Evolutionary conservation across 805 yeast species (phyloP).

Genomic region (Candida sanyiensis): DNA sequence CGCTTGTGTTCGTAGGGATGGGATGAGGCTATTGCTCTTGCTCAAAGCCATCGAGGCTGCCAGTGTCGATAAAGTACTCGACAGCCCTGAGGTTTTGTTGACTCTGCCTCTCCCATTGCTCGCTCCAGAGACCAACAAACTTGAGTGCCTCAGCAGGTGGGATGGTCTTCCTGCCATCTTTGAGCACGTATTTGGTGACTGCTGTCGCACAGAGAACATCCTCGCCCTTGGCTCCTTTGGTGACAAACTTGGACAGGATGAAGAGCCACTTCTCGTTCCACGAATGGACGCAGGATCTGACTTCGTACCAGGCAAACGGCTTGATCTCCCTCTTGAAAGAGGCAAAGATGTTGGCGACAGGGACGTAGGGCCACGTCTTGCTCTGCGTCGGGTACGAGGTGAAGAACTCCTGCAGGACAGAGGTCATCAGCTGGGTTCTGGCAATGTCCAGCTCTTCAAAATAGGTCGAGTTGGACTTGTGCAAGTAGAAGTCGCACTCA

Average conservation of each 20-base stretch:
- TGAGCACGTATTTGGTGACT: slow-evolving; percentile 76
- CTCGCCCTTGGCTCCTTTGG: slow-evolving; percentile 23
- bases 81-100: slow-evolving; percentile 36
- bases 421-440: slow-evolving; percentile 56
- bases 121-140: slow-evolving; percentile 50
- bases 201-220: slow-evolving; percentile 46
- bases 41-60: slow-evolving; percentile 29
- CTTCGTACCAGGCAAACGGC: slow-evolving; percentile 53
- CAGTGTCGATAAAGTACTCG: slow-evolving; percentile 32
- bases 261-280: slow-evolving; percentile 91
- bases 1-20: neutral
- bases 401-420: slow-evolving; percentile 53
- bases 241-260: slow-evolving; percentile 55
- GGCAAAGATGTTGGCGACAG: slow-evolving; percentile 69
- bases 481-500: slow-evolving; percentile 83
- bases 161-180: slow-evolving; percentile 71
- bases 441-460: slow-evolving; percentile 76
- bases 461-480: slow-evolving; percentile 84
- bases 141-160: slow-evolving; percentile 55
- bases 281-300: slow-evolving; percentile 57
- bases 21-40: slow-evolving; percentile 3
- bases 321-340: slow-evolving; percentile 67
- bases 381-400: slow-evolving; percentile 36
- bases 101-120: slow-evolving; percentile 41
- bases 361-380: slow-evolving; percentile 45